A percentile compares a stretch with the other conserved stretches of the same genome.
These are phyloP conservation scores for Beta vulgaris DNA, from an alignment of 148 eudicot genomes.

Conservation along the genomic window DNA sequence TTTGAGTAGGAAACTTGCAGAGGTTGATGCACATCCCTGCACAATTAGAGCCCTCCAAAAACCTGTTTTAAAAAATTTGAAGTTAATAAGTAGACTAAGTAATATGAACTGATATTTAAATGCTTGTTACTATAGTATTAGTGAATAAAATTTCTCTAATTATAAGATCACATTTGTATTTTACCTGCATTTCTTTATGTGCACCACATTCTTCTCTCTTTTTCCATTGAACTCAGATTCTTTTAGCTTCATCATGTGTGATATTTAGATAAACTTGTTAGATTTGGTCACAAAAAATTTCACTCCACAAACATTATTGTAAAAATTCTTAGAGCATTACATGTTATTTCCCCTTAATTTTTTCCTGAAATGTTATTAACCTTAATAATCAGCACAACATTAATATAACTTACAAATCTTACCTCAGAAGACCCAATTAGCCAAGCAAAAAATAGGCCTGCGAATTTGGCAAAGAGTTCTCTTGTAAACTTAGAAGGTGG, in stretches of 20 bases:
- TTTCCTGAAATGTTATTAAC: neutral
- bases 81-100: neutral
- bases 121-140: too few species aligned
- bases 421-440: constrained; percentile 84
- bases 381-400: neutral
- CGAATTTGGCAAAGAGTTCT: constrained; percentile 55
- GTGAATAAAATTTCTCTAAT: neutral
- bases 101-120: neutral
- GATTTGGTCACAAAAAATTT: neutral
- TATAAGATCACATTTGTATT: neutral
- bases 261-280: constrained; percentile 12
- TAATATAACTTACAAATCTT: neutral
- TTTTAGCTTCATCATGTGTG: constrained; percentile 44
- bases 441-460: constrained; percentile 70
- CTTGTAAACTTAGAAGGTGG: constrained; percentile 53
- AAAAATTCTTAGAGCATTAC: neutral
- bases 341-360: neutral
- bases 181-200: constrained; percentile 92
- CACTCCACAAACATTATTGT: too few species aligned
- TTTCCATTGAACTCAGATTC: constrained; percentile 65
- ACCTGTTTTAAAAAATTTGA: constrained; percentile 43
- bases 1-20: constrained; percentile 88
- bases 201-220: constrained; percentile 68
- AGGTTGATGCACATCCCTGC: constrained; percentile 89
- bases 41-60: constrained; percentile 80